Evolutionary conservation across 192 early-diverging fungal genomes (phyloP), one percentile per base, ranked within the genome.

Genomic region (Coemansia sp.): DNA sequence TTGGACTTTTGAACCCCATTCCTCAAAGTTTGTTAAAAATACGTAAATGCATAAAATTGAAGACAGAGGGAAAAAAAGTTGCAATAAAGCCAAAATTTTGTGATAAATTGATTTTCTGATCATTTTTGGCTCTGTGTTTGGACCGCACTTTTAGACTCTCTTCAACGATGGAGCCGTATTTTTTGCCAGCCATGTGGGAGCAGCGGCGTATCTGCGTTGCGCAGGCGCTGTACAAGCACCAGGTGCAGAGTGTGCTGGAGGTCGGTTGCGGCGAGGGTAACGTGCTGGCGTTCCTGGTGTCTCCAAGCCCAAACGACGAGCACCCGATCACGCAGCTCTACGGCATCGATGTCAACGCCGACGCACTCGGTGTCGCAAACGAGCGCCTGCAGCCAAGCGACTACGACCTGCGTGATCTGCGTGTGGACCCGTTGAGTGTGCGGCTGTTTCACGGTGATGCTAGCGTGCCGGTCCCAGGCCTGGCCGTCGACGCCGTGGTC

Each of bases 211-310:
- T 69, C 24, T 81, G 88, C 46, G 82, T 90, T 33, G 59, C 78
- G 5, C 66, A 79, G 18, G 61, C 69, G 18, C 67, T 92, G 11
- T 76, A 69, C n/a, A 62, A 77, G 22, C 53, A 85, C 50, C 49
- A 69, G 11, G 82, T 73, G 79, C 58, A 68, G 21, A 58, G 62
- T 40, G 87, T 95, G n/a, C 67, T 92, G 19, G 95, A 97, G 56
- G 80, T 88, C 48, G 95, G 95, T 1, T 95, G 93, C 69, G 95
- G 95, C 40, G 91, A 92, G 48, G 93, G 86, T 18, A 74, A 85
- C 16, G 56, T 97, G 43, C 64, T 90, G 5, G 71, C 83, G 10
- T 86, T 89, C 47, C 80, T 97, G 14, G 62, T 27, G 30, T n/a
- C 60, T 85, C 7, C 66, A 71, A 40, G 66, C 72, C 21, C 48